Base-by-base conservation (phyloP, 768 basidiomycete genomes). In the Polyporus arcularius region DNA sequence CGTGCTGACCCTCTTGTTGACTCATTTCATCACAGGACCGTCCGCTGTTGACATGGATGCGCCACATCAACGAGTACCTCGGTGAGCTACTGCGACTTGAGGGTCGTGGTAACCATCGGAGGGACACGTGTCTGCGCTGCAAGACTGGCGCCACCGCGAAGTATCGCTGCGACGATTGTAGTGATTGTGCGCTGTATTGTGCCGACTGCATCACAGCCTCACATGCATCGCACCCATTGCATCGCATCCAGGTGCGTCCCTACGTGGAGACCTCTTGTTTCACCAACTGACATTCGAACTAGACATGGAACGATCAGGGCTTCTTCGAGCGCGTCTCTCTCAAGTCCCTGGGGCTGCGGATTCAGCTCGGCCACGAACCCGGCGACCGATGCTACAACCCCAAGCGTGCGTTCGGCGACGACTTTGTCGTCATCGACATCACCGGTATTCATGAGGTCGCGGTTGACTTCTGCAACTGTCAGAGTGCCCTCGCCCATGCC, bases 361-460 rank as follows among this genome's bases (percentile, higher is more conserved):
- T 72, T 16, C 70, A 74, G 53, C 66, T 75, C 2, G 70, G 71
- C 2, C 71, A 75, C 43, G 18, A 3, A 1, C 42, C 15, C 12
- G 63, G 64, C 7, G 53, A 57, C 1, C 12, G 21, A 0, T 72
- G 72, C 51, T 15, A 28, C n/a, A 15, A 41, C 11, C 65, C 62
- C 1, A 12, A 5, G 2, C 38, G 21, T 26, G 21, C 15, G 8
- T 28, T 47, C 3, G 35, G 21, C 9, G 51, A 5, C 18, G 53
- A 53, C 15, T 65, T 72, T 53, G 49, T 66, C 7, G 56, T 73
- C 5, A 28, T 74, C 14, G 53, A 72, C 42, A 55, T 56, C 16
- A 71, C 65, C 30, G 71, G 72, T 5, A 57, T 70, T n/a, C 74
- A 74, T 50, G 14, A 18, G 1, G 62, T 74, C 6, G n/a, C 28